These are phyloP conservation scores for Cladosporium sp. DNA, from an alignment of 2,329 filamentous ascomycete genomes.

Conservation along the genomic window DNA sequence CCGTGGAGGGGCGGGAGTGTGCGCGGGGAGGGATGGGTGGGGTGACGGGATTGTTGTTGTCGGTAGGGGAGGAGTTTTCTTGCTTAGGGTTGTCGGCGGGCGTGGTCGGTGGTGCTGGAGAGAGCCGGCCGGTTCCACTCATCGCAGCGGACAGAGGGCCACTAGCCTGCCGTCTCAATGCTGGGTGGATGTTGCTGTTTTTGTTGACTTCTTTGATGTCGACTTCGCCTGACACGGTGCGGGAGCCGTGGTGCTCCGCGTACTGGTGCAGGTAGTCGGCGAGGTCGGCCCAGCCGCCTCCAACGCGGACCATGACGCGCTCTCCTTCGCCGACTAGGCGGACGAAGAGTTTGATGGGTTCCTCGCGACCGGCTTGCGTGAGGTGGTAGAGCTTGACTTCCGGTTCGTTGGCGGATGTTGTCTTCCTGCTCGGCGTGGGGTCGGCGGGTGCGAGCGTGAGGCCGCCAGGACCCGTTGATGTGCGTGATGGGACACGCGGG, in stretches of 20 bases:
- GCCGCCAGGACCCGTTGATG: conserved; percentile 4
- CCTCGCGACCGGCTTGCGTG: conserved; percentile 74
- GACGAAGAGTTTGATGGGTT: conserved; percentile 92
- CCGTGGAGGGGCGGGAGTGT: conserved; percentile 15
- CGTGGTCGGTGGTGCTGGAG: background rate
- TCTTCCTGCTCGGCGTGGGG: conserved; percentile 23
- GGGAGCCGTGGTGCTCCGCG: conserved; percentile 83
- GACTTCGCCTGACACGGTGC: conserved; percentile 55
- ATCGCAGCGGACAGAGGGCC: conserved; percentile 9
- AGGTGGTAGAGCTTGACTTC: conserved; percentile 93
- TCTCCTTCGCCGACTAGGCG: conserved; percentile 90
- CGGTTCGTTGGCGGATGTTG: conserved; percentile 27
- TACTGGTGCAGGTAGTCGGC: conserved; percentile 95
- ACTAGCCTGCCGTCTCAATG: conserved; percentile 15
- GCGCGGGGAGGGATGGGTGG: background rate
- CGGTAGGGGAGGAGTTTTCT: too few species aligned
- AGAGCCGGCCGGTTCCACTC: background rate
- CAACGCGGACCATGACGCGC: conserved; percentile 95
- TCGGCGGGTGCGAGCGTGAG: conserved; percentile 36
- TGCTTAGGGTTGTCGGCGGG: too few species aligned
- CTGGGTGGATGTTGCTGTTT: conserved; percentile 27
- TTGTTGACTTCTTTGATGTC: conserved; percentile 48
- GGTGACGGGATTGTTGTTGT: too few species aligned
- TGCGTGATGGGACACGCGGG: conserved; percentile 13
- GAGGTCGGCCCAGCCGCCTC: conserved; percentile 96